Evolutionary conservation across 805 yeast genomes (phyloP), one percentile per base, ranked within the genome.

Genomic region (Hanseniaspora vineae): DNA sequence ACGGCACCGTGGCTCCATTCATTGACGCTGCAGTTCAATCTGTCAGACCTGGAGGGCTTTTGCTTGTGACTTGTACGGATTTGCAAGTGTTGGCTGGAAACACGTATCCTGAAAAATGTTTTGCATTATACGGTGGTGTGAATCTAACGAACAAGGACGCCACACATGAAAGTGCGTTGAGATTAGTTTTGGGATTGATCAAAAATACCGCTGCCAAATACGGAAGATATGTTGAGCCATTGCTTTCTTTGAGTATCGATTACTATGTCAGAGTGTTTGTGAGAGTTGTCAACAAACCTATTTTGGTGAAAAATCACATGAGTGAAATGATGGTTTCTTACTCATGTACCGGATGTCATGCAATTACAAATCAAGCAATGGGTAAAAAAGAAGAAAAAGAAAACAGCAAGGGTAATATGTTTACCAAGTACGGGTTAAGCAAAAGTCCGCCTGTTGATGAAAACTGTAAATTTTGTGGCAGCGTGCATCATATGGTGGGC

Each of bases 1-100:
- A 92, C 60, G 99, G 99, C 31, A 83, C 97, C 0, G 98, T 96
- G 0, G 78, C 96, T 0, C 98, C 98, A 8, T 92, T 92, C 61
- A 72, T 92, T 31, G 98, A 92, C 62, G 78, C 92, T 32, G 97
- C 97, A 0, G 70, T 92, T 32, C 95, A 87, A 58, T 69, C 81
- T 32, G 75, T 89, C n/a, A 76, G 75, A 44, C 88, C 89, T 54
- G 89, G 81, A 48, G 99, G 97, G 1, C 58, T 92, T 42, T 65
- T 92, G 54, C 68, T 92, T 45, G 90, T 92, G 2, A 92, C 99
- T 0, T 92, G 98, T 63, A 92, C 99, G 0, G 99, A 92, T 66
- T 73, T 94, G 14, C 95, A 95, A 0, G 96, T 92, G 1, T 71
- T 92, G 47, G 97, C 97, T 0, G 98, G 98, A 17, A 81, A 82